These are phyloP conservation scores for Mucor piriformis DNA, from an alignment of 371 early-diverging fungal genomes.

Conservation along the genomic window DNA sequence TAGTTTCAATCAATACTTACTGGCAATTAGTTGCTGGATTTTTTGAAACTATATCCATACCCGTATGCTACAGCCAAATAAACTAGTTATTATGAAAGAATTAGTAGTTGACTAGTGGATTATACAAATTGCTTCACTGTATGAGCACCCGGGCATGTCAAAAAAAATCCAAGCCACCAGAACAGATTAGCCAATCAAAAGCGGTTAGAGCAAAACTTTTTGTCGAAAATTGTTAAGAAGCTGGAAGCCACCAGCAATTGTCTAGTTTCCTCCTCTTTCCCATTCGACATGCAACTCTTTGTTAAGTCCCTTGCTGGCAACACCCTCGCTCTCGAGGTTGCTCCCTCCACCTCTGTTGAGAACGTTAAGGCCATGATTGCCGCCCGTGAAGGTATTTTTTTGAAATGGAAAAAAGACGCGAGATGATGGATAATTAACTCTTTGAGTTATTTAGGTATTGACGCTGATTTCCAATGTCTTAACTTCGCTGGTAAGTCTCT, in stretches of 20 bases:
- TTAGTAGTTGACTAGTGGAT: too few species aligned
- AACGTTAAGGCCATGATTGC: conserved; percentile 88
- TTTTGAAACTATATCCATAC: too few species aligned
- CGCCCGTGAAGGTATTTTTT: conserved; percentile 91
- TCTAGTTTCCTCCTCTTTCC: conserved; percentile 27
- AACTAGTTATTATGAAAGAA: too few species aligned
- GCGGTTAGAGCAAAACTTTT: not conserved
- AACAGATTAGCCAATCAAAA: too few species aligned
- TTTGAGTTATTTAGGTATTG: conserved; percentile 59
- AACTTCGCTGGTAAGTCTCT: conserved; percentile 94
- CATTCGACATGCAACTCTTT: conserved; percentile 78
- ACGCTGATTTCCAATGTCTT: conserved; percentile 89
- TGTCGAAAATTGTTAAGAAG: not conserved
- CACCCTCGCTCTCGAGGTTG: conserved; percentile 85
- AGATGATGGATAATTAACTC: not conserved
- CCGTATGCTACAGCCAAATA: too few species aligned
- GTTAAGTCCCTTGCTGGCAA: conserved; percentile 86
- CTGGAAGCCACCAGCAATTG: not conserved
- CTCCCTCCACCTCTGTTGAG: conserved; percentile 73
- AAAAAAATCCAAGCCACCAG: not conserved
- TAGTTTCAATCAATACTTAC: too few species aligned
- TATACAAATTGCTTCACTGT: too few species aligned
- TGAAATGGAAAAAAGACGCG: conserved; percentile 52
- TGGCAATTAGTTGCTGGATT: too few species aligned
- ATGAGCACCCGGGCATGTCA: too few species aligned